Percentiles rank a stretch among this genome's conserved stretches.
Evolutionary conservation across 2,329 filamentous ascomycete species (phyloP).

Genomic region (Beauveria sp.): DNA sequence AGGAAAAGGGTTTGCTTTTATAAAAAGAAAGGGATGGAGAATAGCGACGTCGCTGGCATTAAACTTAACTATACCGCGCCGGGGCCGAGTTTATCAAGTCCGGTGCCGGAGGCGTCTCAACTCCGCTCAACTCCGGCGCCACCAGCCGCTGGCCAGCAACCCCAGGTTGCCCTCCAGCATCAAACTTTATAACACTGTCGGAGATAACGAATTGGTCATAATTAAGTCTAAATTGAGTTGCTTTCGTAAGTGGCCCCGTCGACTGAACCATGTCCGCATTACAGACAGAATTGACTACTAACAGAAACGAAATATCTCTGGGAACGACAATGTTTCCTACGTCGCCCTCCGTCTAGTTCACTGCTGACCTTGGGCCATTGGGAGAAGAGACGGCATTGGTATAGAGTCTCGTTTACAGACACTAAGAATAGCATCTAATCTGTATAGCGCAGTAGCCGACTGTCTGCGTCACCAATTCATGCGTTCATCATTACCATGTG

Average conservation of each 20-base stretch:
- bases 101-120: neutral
- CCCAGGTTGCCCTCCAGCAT: too few relatives aligned
- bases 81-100: constrained; percentile 7
- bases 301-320: too few relatives aligned
- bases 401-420: too few relatives aligned
- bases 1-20: neutral
- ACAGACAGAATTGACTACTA: too few relatives aligned
- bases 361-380: too few relatives aligned
- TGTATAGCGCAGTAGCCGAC: too few relatives aligned
- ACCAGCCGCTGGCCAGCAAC: neutral
- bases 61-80: neutral
- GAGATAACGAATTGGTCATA: neutral
- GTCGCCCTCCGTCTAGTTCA: too few relatives aligned
- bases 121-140: constrained; percentile 8
- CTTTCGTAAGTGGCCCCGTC: neutral
- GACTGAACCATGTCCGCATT: neutral
- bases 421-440: too few relatives aligned
- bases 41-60: neutral
- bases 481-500: too few relatives aligned
- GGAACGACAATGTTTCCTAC: too few relatives aligned
- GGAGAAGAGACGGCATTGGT: too few relatives aligned
- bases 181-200: neutral
- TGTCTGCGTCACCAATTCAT: too few relatives aligned
- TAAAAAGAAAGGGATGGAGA: neutral
- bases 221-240: neutral